phyloP scores from a whole-genome alignment of 164 flowering plant genomes.

The Nymphaea thermarum region DNA sequence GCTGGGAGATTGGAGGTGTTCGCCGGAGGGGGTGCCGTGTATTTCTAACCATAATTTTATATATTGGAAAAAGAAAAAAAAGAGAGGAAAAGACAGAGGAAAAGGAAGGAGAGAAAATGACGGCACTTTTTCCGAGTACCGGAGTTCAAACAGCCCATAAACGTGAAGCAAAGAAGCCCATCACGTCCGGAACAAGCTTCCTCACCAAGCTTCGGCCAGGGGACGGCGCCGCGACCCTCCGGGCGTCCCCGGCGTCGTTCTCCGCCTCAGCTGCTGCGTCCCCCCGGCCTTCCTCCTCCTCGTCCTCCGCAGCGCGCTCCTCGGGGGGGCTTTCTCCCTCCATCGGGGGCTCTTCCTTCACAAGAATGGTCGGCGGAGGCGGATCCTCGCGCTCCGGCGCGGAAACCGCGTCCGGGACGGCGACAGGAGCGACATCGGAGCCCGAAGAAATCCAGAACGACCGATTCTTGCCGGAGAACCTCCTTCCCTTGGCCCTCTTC shows the following conservation, averaged over 20 bases:
- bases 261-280: not conserved
- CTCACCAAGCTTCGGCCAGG: constrained; percentile 41
- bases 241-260: not conserved
- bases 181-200: constrained; percentile 72
- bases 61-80: too few relatives aligned
- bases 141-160: constrained; percentile 82
- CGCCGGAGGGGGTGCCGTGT: not conserved
- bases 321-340: not conserved
- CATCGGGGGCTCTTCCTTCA: not conserved
- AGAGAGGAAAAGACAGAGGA: not conserved
- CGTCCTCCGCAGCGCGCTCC: not conserved
- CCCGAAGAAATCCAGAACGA: not conserved
- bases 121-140: constrained; percentile 4
- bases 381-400: not conserved
- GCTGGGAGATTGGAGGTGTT: not conserved
- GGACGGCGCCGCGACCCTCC: not conserved
- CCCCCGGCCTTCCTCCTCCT: not conserved
- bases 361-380: not conserved
- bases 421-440: not conserved
- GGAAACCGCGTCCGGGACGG: not conserved
- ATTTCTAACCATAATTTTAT: too few relatives aligned
- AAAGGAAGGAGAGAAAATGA: not conserved
- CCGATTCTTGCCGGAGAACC: not conserved
- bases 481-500: not conserved
- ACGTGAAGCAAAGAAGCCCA: constrained; percentile 68